These are phyloP conservation scores for Chaetomium sp. DNA, from an alignment of 2,329 filamentous ascomycete genomes.

Conservation along the genomic window DNA sequence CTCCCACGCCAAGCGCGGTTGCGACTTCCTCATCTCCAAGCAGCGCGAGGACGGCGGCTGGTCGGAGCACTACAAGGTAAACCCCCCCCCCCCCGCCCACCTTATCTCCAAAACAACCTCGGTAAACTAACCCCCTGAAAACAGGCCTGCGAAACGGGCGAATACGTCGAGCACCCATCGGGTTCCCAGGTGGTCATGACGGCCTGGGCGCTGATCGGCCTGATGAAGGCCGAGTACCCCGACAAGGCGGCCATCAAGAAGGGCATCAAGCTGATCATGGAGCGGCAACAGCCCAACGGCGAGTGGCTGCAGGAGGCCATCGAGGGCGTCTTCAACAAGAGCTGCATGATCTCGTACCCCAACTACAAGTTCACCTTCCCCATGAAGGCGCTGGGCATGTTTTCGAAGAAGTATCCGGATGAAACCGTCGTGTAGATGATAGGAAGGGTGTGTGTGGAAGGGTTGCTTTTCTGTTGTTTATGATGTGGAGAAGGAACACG, in stretches of 20 bases:
- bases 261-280: slow-evolving; percentile 80
- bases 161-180: slow-evolving; percentile 72
- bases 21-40: slow-evolving; percentile 81
- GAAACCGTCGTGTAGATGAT: slow-evolving; percentile 50
- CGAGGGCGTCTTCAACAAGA: slow-evolving; percentile 98
- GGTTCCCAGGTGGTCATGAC: slow-evolving; percentile 92
- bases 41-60: slow-evolving; percentile 91
- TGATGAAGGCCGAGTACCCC: slow-evolving; percentile 82
- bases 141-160: slow-evolving; percentile 73
- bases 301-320: slow-evolving; percentile 96
- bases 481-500: not conserved
- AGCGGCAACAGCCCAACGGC: slow-evolving; percentile 81
- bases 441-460: not conserved
- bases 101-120: not conserved
- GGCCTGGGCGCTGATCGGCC: slow-evolving; percentile 80
- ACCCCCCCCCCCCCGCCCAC: slow-evolving; percentile 26
- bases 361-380: slow-evolving; percentile 99
- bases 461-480: not conserved
- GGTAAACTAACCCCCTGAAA: not conserved
- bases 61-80: slow-evolving; percentile 87
- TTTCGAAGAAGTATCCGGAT: slow-evolving; percentile 70
- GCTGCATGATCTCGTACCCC: slow-evolving; percentile 98
- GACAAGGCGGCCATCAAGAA: slow-evolving; percentile 70
- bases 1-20: slow-evolving; percentile 69
- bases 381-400: slow-evolving; percentile 92